Base-by-base conservation (phyloP, 2,329 filamentous ascomycete species). In the Microascus cirrosus region DNA sequence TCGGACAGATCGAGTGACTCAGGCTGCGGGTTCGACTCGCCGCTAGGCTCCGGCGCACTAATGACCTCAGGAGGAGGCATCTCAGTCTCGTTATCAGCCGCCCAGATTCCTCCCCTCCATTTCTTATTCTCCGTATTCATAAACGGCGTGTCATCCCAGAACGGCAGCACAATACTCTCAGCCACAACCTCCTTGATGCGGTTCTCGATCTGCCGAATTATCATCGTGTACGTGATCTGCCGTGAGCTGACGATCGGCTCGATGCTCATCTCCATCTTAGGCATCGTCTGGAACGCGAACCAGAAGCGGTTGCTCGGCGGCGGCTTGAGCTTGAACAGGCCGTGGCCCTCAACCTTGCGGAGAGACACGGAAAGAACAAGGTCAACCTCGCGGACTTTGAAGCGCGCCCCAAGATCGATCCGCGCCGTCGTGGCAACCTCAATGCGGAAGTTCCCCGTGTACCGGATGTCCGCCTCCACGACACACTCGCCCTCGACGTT, bases 101-200 rank as follows among this genome's bases (percentile, higher is more conserved):
- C 77, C 66, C 84, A 99, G 22, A 97, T 87, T 0, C 94, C 94
- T 12, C 93, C 94, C 63, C 94, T 82, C 78, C 90, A 91, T 22
- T 76, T 73, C 68, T 96, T 90, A 59, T 82, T 77, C 58, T 85
- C 79, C 0, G 91, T 97, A 64, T 88, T 84, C 67, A 90, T 87
- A 70, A 99, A 97, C 0, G 94, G 91, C 25, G 90, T 81, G 68
- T 99, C 94, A 63, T 99, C 94, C 93, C 94, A 99, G 67, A 95
- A 95, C 0, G 94, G 94, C 58, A 87, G 77, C 2, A 99, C 94
- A 22, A 97, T 71, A 1, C 91, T 96, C 72, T 99, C 94, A 11
- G 88, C 89, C 60, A 99, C 80, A 10, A 96, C 91, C 70, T 96
- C 92, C 66, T 95, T 89, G 68, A 99, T 96, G 55, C 91, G 82